A percentile compares a stretch with the other conserved stretches of the same genome.
Conservation (phyloP, 441 rosid species). For the Euphorbia celastroides region DNA sequence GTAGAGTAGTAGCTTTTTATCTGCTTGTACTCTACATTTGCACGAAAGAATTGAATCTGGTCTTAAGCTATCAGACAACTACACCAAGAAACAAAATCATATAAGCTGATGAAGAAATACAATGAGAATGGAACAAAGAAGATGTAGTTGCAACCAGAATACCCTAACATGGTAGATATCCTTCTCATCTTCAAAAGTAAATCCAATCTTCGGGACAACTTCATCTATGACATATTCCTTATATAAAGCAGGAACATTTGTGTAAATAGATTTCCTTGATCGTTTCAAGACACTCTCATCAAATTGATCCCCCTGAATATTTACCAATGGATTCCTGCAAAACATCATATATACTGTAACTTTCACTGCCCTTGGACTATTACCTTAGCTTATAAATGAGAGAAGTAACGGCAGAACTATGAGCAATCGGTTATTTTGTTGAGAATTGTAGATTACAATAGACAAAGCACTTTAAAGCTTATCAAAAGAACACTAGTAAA, state of each 20-base stretch:
- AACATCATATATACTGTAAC: background rate
- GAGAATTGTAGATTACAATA: no score
- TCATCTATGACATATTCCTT: slow-evolving; percentile 27
- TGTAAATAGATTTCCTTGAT: slow-evolving; percentile 31
- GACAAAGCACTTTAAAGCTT: no score
- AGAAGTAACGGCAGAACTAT: no score
- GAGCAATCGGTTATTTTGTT: no score
- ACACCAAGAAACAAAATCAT: slow-evolving; percentile 7
- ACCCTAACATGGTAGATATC: slow-evolving; percentile 59
- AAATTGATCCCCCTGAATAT: slow-evolving; percentile 10
- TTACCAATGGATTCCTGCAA: slow-evolving; percentile 28
- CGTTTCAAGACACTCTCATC: slow-evolving; percentile 21
- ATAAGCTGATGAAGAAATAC: slow-evolving; percentile 1
- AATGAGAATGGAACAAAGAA: slow-evolving; percentile 2
- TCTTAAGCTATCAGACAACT: no score
- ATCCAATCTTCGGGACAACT: slow-evolving; percentile 39
- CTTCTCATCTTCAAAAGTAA: slow-evolving; percentile 37
- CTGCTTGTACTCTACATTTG: slow-evolving; percentile 21
- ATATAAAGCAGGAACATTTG: slow-evolving; percentile 45
- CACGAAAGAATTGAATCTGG: no score
- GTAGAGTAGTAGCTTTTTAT: background rate
- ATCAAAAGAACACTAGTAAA: background rate
- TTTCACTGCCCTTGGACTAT: background rate
- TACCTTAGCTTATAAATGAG: background rate
- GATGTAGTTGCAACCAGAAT: background rate